phyloP scores from a whole-genome alignment of 352 stramenopile genomes.

The Bremia lactucae region DNA sequence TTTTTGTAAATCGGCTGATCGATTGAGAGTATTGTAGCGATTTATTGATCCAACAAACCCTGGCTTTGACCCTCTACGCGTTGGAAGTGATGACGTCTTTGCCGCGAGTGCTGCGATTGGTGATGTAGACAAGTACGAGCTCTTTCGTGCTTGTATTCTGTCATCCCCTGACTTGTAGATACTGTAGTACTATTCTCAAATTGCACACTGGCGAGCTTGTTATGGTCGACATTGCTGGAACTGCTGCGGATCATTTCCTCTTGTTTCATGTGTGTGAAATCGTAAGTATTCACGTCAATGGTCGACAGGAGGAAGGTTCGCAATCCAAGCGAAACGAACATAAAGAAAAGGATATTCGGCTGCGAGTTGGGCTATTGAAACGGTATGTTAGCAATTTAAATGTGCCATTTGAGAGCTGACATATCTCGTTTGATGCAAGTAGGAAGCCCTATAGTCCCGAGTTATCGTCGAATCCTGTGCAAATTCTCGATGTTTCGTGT shows the following conservation, averaged over 20 bases:
- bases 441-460: conserved; percentile 48
- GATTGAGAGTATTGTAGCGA: no score
- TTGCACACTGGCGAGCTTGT: conserved; percentile 63
- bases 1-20: no score
- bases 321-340: conserved; percentile 20
- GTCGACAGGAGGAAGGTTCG: conserved; percentile 13
- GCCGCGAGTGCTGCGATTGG: conserved; percentile 43
- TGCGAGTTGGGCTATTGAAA: conserved; percentile 55
- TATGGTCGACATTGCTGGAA: conserved; percentile 50
- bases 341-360: conserved; percentile 24
- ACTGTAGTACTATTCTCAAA: conserved; percentile 35
- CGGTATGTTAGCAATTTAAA: conserved; percentile 20
- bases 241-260: conserved; percentile 55
- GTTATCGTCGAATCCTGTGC: conserved; percentile 28
- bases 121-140: conserved; percentile 42
- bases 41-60: conserved; percentile 29
- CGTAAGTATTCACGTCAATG: conserved; percentile 37
- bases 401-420: neutral
- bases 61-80: conserved; percentile 33
- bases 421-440: neutral
- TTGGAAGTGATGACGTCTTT: conserved; percentile 25
- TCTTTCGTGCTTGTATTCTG: neutral
- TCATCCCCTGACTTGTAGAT: neutral
- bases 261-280: conserved; percentile 79
- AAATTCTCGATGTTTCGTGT: conserved; percentile 38